Base-by-base conservation (phyloP, 805 yeast species). In the Saccharomycopsis fodiens region DNA sequence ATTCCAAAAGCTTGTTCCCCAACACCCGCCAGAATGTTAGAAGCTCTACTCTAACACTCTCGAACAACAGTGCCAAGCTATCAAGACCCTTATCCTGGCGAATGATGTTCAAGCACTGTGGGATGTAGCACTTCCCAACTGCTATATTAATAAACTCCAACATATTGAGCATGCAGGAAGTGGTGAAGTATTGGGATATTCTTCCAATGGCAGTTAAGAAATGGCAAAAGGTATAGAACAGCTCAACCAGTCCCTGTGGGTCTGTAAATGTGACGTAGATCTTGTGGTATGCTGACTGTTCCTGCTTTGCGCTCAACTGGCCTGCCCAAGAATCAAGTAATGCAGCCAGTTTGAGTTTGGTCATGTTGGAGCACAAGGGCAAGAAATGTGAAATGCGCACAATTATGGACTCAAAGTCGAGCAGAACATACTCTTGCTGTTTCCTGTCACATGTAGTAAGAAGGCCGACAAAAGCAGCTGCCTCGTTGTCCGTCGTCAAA, bases 171-270 rank as follows among this genome's bases (percentile, higher is more conserved):
- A 72, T 44, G 3, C 67, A 58, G 1, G 69, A 60, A 7, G 64
- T 47, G 31, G 65, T 50, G 3, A 71, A 39, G 10, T 57, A 57
- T 4, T 60, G 56, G 1, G 71, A 62, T 3, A 59, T 41, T 7
- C 50, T 39, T 1, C 74, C 59, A 5, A 72, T 39, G 1, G 31
- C 23, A 1, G 64, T 53, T 46, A 69, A 62, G 48, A 70, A 67
- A 25, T 55, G 48, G 32, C 65, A 59, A 51, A 66, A 72, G 0
- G 72, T 60, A 1, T 68, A 66, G 7, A 68, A 55, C 0, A 54
- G 42, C 49, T 73, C 79, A 2, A 61, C 46, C 1, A 69, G 58
- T 22, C 57, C 52, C 43, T 70, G 70, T 2, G 76, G 73, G 12
- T 49, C 44, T 2, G 47, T 47, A 41, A 70, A 69, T 2, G 58